These are phyloP conservation scores for Aspergillus fumigatus DNA, from an alignment of 2,329 filamentous ascomycete species.

Conservation along the genomic window DNA sequence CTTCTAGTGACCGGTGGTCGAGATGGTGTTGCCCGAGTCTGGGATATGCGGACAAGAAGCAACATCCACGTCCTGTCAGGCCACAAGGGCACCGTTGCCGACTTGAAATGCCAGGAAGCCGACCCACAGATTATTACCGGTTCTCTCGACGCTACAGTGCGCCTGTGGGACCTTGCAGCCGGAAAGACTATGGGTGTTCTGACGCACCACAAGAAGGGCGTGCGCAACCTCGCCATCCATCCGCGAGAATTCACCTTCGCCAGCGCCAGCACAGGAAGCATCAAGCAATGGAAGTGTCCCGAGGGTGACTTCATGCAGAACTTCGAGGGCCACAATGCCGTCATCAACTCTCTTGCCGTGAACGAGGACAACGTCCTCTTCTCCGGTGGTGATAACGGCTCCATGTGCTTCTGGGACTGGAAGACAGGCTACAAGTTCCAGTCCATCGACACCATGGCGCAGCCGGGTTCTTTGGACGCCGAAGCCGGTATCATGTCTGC, in stretches of 20 bases:
- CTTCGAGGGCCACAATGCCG: slow-evolving; percentile 92
- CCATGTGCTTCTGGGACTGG: slow-evolving; percentile 98
- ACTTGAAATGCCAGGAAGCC: slow-evolving; percentile 88
- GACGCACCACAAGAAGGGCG: slow-evolving; percentile 98
- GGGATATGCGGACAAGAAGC: slow-evolving; percentile 96
- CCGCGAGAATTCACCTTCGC: slow-evolving; percentile 96
- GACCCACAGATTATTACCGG: slow-evolving; percentile 92
- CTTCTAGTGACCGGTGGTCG: slow-evolving; percentile 91
- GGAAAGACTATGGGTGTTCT: slow-evolving; percentile 94
- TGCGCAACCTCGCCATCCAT: slow-evolving; percentile 77
- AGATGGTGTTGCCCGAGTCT: slow-evolving; percentile 90
- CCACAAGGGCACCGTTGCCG: slow-evolving; percentile 84
- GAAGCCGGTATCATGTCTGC: slow-evolving; percentile 94
- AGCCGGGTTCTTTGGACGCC: slow-evolving; percentile 89
- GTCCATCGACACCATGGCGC: slow-evolving; percentile 80
- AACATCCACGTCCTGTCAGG: slow-evolving; percentile 92
- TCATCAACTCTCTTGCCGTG: slow-evolving; percentile 89
- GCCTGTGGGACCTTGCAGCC: slow-evolving; percentile 92
- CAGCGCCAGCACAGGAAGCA: slow-evolving; percentile 81
- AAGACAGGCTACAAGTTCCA: slow-evolving; percentile 93
- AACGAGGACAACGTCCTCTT: slow-evolving; percentile 96
- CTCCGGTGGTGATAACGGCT: slow-evolving; percentile 91
- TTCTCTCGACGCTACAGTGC: slow-evolving; percentile 87
- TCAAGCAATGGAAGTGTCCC: slow-evolving; percentile 99
- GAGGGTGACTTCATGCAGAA: slow-evolving; percentile 99